Base-by-base conservation (phyloP, 495 filamentous ascomycete genomes). In the Aspergillus baeticus region DNA sequence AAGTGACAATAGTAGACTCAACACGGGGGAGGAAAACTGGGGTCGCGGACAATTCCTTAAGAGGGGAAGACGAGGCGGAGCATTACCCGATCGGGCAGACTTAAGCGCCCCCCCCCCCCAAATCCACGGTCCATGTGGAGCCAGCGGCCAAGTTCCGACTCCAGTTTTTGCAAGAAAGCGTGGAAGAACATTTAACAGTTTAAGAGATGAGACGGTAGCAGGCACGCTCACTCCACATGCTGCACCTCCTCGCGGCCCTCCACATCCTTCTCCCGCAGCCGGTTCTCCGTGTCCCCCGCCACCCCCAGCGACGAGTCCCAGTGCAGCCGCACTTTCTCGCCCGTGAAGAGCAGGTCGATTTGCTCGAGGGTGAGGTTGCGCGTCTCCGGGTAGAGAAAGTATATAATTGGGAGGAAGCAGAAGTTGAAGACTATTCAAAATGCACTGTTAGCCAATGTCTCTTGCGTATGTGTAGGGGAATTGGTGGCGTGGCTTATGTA, bases 381-480 rank as follows among this genome's bases (percentile, higher is more conserved):
- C 0, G 85, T 86, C 66, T 88, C 86, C 1, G 87, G 86, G 60
- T 87, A 89, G 73, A 85, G 85, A 70, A 88, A 83, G 73, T 83
- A 90, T 64, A 91, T 86, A 54, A 88, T 65, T 0, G 88, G 87
- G 14, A 91, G 58, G 76, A 90, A 89, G 64, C 71, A 80, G 42
- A 81, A 83, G 67, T 92, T 91, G 54, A 88, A 74, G 11, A 79
- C 72, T 47, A 79, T 80, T 63, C 26, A n/a, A n/a, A n/a, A 29
- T 29, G 8, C 26, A 83, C 84, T 22, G 77, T 63, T 41, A 58
- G 63, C 22, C n/a, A n/a, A n/a, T n/a, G n/a, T n/a, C n/a, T n/a
- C n/a, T n/a, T n/a, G n/a, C n/a, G n/a, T n/a, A n/a, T n/a, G n/a
- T n/a, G n/a, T n/a, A n/a, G n/a, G n/a, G n/a, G n/a, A n/a, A n/a